Percentiles rank a stretch among this genome's conserved stretches.
Conservation (phyloP, 73 alveolate species). For the Blepharisma stoltei region DNA sequence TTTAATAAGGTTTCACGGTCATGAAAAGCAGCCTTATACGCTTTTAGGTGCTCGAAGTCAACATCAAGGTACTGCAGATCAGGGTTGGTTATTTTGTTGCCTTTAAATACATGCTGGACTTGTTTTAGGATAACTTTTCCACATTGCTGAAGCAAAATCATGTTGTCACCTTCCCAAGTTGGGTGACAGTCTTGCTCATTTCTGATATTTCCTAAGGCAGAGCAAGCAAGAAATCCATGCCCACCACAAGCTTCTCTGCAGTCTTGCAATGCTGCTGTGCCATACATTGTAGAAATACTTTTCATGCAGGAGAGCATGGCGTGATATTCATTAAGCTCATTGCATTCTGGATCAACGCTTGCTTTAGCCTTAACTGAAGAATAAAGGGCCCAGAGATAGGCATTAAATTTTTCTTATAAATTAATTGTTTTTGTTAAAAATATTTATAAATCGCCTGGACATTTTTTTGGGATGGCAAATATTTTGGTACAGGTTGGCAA, state of each 20-base stretch:
- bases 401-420: too few relatives aligned
- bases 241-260: conserved; percentile 74
- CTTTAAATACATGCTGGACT: conserved; percentile 35
- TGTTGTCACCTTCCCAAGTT: conserved; percentile 88
- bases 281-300: conserved; percentile 40
- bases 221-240: conserved; percentile 63
- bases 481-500: too few relatives aligned
- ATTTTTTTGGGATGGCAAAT: too few relatives aligned
- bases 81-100: conserved; percentile 20
- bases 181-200: not conserved
- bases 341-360: conserved; percentile 25
- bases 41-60: not conserved
- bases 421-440: too few relatives aligned
- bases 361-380: too few relatives aligned
- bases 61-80: not conserved
- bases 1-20: too few relatives aligned
- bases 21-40: too few relatives aligned
- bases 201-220: conserved; percentile 48
- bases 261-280: conserved; percentile 45
- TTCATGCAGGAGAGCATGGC: conserved; percentile 50
- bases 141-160: conserved; percentile 66
- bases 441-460: too few relatives aligned
- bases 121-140: conserved; percentile 53
- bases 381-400: too few relatives aligned
- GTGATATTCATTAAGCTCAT: conserved; percentile 31